Conservation (phyloP, 202 grass and related monocot genomes). For the Alloteropsis angusta region DNA sequence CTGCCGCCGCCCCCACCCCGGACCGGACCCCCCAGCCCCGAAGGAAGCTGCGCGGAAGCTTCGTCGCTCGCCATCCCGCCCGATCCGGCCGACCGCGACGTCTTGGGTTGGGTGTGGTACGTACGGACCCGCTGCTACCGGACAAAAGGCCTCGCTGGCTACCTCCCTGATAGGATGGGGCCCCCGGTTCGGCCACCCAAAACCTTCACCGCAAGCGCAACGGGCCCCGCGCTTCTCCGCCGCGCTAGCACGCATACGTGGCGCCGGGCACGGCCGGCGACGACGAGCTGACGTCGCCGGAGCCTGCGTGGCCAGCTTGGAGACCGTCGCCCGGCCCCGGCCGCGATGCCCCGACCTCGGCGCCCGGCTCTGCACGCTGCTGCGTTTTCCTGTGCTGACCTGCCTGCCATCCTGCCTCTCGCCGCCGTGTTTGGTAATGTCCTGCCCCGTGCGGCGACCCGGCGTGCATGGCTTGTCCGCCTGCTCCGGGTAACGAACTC, state of each 20-base stretch:
- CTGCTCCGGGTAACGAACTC: too few relatives aligned
- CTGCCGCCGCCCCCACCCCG: background rate
- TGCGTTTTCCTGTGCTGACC: too few relatives aligned
- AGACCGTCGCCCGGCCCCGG: background rate
- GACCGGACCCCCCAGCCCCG: background rate
- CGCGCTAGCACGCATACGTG: background rate
- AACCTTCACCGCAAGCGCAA: background rate
- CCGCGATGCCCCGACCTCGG: background rate
- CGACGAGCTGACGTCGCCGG: background rate
- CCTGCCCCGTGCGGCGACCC: background rate
- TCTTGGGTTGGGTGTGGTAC: background rate
- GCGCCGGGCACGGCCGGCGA: background rate
- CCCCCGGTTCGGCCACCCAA: background rate
- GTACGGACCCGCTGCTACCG: too few relatives aligned
- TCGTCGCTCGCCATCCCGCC: background rate
- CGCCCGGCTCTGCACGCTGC: too few relatives aligned
- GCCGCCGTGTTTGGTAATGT: background rate
- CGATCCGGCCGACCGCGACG: background rate
- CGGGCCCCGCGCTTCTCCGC: background rate
- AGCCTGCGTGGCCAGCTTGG: too few relatives aligned
- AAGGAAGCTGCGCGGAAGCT: slow-evolving; percentile 40
- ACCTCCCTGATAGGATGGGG: too few relatives aligned
- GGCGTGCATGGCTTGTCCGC: background rate
- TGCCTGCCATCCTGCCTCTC: background rate
- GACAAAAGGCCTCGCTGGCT: background rate